Conservation (phyloP, 176 grass and related monocot species). For the Hsuehochloa calcarea region DNA sequence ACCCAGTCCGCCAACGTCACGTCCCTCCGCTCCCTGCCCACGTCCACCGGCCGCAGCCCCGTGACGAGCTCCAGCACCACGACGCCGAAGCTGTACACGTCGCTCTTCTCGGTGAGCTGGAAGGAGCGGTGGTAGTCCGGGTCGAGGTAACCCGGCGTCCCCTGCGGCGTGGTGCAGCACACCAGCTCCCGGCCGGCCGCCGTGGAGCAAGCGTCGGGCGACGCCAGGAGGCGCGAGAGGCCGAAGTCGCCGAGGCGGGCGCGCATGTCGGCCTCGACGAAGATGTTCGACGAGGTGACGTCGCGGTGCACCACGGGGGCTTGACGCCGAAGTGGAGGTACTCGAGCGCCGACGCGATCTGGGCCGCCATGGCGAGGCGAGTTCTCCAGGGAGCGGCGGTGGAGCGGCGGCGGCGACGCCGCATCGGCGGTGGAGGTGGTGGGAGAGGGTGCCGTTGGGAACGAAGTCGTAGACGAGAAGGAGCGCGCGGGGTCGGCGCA, state of each 20-base stretch:
- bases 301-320: constrained; percentile 94
- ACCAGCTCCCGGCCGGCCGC: constrained; percentile 62
- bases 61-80: constrained; percentile 91
- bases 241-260: constrained; percentile 94
- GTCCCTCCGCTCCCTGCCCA: constrained; percentile 78
- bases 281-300: constrained; percentile 94
- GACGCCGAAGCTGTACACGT: constrained; percentile 98
- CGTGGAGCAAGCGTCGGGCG: constrained; percentile 62
- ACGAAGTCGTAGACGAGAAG: constrained; percentile 96
- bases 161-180: constrained; percentile 93
- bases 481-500: constrained; percentile 81
- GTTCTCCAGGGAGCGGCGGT: constrained; percentile 52
- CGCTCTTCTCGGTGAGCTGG: constrained; percentile 95
- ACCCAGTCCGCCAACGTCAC: constrained; percentile 77
- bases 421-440: constrained; percentile 72
- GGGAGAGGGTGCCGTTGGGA: constrained; percentile 88
- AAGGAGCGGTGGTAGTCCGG: constrained; percentile 92
- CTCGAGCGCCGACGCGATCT: constrained; percentile 88
- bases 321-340: constrained; percentile 90
- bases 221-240: constrained; percentile 72
- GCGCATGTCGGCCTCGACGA: constrained; percentile 86
- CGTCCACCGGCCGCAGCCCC: constrained; percentile 74
- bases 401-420: neutral
- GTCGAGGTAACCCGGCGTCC: constrained; percentile 89
- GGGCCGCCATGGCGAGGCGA: constrained; percentile 76